A percentile compares a stretch with the other conserved stretches of the same genome.
Conservation (phyloP, 352 stramenopile genomes). For the Pythium diclinum region DNA sequence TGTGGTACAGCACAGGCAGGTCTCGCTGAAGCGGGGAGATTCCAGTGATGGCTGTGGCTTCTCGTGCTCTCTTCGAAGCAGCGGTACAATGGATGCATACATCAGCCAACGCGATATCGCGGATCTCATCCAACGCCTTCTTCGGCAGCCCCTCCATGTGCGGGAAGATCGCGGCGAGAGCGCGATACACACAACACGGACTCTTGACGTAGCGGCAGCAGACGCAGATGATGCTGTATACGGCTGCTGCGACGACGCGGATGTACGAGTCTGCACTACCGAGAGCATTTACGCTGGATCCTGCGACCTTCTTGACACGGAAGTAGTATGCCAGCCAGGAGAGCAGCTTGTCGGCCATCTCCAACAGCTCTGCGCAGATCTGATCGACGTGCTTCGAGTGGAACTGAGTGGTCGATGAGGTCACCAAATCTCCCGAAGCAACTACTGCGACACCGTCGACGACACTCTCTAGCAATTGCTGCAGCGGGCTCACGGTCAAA, state of each 20-base stretch:
- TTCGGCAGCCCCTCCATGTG: constrained; percentile 59
- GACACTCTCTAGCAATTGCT: constrained; percentile 58
- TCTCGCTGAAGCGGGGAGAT: constrained; percentile 59
- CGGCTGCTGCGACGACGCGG: constrained; percentile 50
- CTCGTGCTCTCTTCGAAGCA: neutral
- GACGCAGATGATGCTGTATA: constrained; percentile 76
- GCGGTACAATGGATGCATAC: constrained; percentile 48
- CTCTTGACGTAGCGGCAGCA: constrained; percentile 61
- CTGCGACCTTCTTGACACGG: constrained; percentile 32
- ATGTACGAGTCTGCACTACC: constrained; percentile 46
- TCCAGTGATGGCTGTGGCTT: constrained; percentile 4
- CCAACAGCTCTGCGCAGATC: constrained; percentile 58
- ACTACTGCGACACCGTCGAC: constrained; percentile 50
- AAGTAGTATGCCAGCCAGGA: constrained; percentile 68
- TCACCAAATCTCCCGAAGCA: constrained; percentile 52
- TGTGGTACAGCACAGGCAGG: constrained; percentile 54
- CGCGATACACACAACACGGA: constrained; percentile 67
- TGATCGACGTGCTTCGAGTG: constrained; percentile 66
- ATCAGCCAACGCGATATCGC: constrained; percentile 49
- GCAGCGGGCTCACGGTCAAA: constrained; percentile 34
- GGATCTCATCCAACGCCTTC: constrained; percentile 49
- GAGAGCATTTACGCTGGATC: constrained; percentile 2
- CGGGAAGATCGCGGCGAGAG: constrained; percentile 62
- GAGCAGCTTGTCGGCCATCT: constrained; percentile 46
- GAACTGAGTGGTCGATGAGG: constrained; percentile 43